Percentiles rank a stretch among this genome's conserved stretches.
Evolutionary conservation across 192 early-diverging fungal genomes (phyloP).

Genomic region (Allomyces macrogynus): DNA sequence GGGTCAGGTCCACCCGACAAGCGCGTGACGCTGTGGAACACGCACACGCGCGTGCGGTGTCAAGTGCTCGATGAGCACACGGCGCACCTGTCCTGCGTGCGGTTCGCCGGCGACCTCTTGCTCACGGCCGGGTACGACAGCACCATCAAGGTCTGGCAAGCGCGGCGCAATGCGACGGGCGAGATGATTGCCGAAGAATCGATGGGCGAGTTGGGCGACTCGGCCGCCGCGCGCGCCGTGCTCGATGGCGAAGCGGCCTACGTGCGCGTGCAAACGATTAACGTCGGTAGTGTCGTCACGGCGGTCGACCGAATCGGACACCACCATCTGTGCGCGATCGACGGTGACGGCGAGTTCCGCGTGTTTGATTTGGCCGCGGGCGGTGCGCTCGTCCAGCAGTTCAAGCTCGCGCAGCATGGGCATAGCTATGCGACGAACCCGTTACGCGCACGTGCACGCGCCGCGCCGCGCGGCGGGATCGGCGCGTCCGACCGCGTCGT

Average conservation of each 20-base stretch:
- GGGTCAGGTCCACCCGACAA: background rate
- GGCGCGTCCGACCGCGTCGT: background rate
- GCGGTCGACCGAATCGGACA: background rate
- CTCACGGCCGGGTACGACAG: background rate
- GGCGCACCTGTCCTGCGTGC: background rate
- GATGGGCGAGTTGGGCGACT: background rate
- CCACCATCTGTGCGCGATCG: background rate
- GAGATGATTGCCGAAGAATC: background rate
- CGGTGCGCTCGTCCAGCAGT: background rate
- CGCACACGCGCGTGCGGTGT: background rate
- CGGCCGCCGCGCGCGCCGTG: no score
- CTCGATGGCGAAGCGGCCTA: background rate
- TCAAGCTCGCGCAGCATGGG: background rate
- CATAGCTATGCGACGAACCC: background rate
- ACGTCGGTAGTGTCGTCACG: background rate
- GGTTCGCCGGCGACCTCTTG: background rate
- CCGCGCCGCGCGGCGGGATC: no score
- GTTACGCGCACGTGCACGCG: background rate
- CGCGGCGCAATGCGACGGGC: no score
- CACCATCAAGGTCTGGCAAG: background rate
- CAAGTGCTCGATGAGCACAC: background rate
- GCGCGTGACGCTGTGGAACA: background rate
- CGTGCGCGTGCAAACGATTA: background rate
- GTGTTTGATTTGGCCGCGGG: background rate
- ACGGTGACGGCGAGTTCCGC: background rate